Evolutionary conservation across 2,329 filamentous ascomycete genomes (phyloP).

Genomic region (Pseudopyricularia javanii): DNA sequence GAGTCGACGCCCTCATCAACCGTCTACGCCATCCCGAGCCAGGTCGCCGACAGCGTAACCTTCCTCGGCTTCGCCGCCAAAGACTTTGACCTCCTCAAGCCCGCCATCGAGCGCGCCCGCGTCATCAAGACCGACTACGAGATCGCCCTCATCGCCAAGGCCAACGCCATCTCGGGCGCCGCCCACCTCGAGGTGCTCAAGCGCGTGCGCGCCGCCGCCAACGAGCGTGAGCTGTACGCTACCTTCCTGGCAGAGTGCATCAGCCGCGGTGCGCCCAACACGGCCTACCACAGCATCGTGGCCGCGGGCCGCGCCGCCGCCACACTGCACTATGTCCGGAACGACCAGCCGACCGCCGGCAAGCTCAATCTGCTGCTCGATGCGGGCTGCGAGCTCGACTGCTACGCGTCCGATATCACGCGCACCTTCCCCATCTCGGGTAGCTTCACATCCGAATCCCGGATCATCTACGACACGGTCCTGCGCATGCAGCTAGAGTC

Average conservation of each 20-base stretch:
- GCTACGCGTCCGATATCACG: constrained; percentile 65
- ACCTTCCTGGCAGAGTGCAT: constrained; percentile 68
- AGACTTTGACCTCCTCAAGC: constrained; percentile 42
- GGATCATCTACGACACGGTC: constrained; percentile 71
- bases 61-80: constrained; percentile 59
- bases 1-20: constrained; percentile 19
- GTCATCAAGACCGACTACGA: constrained; percentile 67
- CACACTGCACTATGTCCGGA: constrained; percentile 78
- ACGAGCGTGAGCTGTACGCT: constrained; percentile 75
- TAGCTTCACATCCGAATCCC: constrained; percentile 56
- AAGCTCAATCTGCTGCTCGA: constrained; percentile 77
- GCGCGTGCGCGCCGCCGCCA: constrained; percentile 49
- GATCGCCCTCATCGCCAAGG: constrained; percentile 58
- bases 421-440: constrained; percentile 75
- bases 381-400: constrained; percentile 65
- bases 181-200: constrained; percentile 54
- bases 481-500: constrained; percentile 76
- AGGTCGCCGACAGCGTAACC: constrained; percentile 59
- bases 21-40: constrained; percentile 66
- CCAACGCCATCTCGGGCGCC: constrained; percentile 56
- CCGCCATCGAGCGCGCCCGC: constrained; percentile 55
- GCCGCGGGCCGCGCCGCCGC: constrained; percentile 70
- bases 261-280: constrained; percentile 62
- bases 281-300: constrained; percentile 81
- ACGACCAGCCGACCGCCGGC: constrained; percentile 54